Percentiles rank a stretch among this genome's conserved stretches.
These are phyloP conservation scores for Xylariaceae sp. DNA, from an alignment of 2,329 filamentous ascomycete genomes.

Conservation along the genomic window DNA sequence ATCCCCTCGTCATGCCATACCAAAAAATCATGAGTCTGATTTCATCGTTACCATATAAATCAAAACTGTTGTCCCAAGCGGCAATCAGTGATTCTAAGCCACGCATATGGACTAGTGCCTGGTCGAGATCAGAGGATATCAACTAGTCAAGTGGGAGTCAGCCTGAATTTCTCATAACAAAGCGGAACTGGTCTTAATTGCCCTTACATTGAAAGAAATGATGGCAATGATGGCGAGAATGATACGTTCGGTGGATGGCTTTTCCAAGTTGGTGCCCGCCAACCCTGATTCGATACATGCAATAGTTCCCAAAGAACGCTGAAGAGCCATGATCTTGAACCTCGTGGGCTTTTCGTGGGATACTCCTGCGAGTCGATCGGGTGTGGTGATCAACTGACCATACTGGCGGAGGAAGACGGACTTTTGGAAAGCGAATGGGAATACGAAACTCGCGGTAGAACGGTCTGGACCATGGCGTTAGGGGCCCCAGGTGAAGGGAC, in stretches of 20 bases:
- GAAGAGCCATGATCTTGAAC: slow-evolving; percentile 12
- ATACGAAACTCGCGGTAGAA: slow-evolving; percentile 6
- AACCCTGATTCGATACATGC: slow-evolving; percentile 7
- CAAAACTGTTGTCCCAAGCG: neutral
- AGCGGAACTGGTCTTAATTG: neutral
- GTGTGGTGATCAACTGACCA: slow-evolving; percentile 6
- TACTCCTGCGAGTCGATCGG: slow-evolving; percentile 13
- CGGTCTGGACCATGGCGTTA: neutral
- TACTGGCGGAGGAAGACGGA: slow-evolving; percentile 11
- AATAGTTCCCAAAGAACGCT: slow-evolving; percentile 10
- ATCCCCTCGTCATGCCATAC: slow-evolving; percentile 4
- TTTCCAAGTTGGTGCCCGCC: slow-evolving; percentile 4
- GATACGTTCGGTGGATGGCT: slow-evolving; percentile 2
- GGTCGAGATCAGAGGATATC: slow-evolving; percentile 15
- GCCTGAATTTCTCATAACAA: neutral
- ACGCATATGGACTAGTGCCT: slow-evolving; percentile 12
- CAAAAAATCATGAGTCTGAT: slow-evolving; percentile 17
- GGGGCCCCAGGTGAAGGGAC: neutral
- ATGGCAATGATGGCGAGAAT: slow-evolving; percentile 8
- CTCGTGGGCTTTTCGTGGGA: slow-evolving; percentile 15
- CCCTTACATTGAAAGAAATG: slow-evolving; percentile 16
- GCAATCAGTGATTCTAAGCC: slow-evolving; percentile 14
- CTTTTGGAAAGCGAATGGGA: slow-evolving; percentile 17
- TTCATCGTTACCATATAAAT: slow-evolving; percentile 1
- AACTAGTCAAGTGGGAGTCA: slow-evolving; percentile 3